A percentile compares a stretch with the other conserved stretches of the same genome.
phyloP scores from a whole-genome alignment of 768 basidiomycete species.

The Tremella mesenterica region DNA sequence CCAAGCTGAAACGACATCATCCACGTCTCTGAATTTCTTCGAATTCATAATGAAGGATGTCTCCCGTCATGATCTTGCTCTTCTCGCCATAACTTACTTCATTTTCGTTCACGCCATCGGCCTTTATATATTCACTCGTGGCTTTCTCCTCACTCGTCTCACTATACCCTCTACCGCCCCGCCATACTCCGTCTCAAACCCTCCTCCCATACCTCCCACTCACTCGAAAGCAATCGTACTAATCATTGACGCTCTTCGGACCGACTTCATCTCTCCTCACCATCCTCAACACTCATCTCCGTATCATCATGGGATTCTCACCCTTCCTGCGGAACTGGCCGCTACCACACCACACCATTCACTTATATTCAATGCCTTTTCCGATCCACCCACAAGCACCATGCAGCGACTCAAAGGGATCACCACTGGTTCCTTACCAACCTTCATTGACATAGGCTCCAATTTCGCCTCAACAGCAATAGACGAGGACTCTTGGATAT shows the following conservation, averaged over 20 bases:
- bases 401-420: slow-evolving; percentile 90
- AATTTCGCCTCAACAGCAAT: slow-evolving; percentile 85
- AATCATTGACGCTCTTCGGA: slow-evolving; percentile 84
- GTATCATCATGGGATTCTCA: slow-evolving; percentile 73
- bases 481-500: slow-evolving; percentile 76
- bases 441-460: slow-evolving; percentile 85
- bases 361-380: slow-evolving; percentile 77
- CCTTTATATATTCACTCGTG: slow-evolving; percentile 80
- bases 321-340: slow-evolving; percentile 66
- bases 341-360: slow-evolving; percentile 59
- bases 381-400: slow-evolving; percentile 91
- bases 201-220: slow-evolving; percentile 51
- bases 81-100: slow-evolving; percentile 45
- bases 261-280: slow-evolving; percentile 74
- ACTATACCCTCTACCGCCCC: slow-evolving; percentile 56
- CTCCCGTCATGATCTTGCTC: slow-evolving; percentile 33
- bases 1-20: too few relatives aligned
- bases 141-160: slow-evolving; percentile 76
- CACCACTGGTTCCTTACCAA: slow-evolving; percentile 89
- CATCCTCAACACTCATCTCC: slow-evolving; percentile 40
- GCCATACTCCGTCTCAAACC: slow-evolving; percentile 32
- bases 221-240: slow-evolving; percentile 74
- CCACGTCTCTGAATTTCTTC: too few relatives aligned
- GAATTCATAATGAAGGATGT: slow-evolving; percentile 18
- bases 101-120: slow-evolving; percentile 63